Base-by-base conservation (phyloP, 108 stramenopile genomes). In the Conticribra weissflogii region DNA sequence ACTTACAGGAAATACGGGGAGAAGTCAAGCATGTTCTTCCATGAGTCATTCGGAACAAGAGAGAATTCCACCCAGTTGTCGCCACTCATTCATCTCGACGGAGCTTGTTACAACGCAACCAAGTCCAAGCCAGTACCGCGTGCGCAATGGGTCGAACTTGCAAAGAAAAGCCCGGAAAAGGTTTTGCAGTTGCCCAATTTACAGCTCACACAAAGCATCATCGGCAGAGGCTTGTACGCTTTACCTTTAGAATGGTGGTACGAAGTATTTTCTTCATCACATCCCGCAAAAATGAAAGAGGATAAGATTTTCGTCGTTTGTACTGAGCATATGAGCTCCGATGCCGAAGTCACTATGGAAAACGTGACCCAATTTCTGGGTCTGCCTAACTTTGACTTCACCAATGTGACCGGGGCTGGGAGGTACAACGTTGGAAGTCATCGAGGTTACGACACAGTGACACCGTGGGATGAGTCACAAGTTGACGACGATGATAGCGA, bases 201-300 rank as follows among this genome's bases (percentile, higher is more conserved):
- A 24, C 86, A 87, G 34, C 48, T 94, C 64, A 74, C 68, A 4
- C 90, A 91, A 66, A 76, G 88, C 18, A 59, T 90, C n/a, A 74
- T 94, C 45, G 93, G 93, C 41, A 78, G 93, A 16, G 76, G 82
- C 14, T 48, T 91, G 12, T 94, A 91, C 54, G 68, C 77, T 14
- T 68, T 89, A 5, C 93, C 93, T 0, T 70, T 94, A 31, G 93
- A 94, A 59, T 94, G 93, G 93, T 94, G 93, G 93, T 94, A 91
- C 47, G 73, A 78, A n/a, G 67, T 66, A 3, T 88, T 81, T 74
- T 59, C 76, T 3, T 47, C 56, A 21, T 27, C 27, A 24, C 25
- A 19, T 8, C 1, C 25, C 50, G 27, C 22, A 60, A 50, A 4
- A 19, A 36, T 14, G 46, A 74, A 23, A 54, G 81, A 25, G 71